Base-by-base conservation (phyloP, 306 rosid species). In the Aeschynomene evenia region DNA sequence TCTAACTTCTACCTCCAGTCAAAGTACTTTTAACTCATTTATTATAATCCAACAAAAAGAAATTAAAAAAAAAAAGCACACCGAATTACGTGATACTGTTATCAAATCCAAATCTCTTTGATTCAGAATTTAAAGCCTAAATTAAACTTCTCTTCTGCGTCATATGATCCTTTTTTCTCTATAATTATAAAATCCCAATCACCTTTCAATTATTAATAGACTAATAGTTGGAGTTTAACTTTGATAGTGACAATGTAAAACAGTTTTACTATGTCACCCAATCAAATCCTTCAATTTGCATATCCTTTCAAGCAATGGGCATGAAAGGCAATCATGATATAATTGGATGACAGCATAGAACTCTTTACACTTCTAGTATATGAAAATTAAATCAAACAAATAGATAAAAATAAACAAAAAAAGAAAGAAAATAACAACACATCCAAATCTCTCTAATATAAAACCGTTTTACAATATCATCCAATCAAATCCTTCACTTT, bases 381-480 rank as follows among this genome's bases (percentile, higher is more conserved):
- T n/a, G n/a, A n/a, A n/a, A n/a, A n/a, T n/a, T 28, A 28, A 28
- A 4, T 28, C 5, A 4, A 28, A 31, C 1, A 34, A 34, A 34
- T 6, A 34, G 11, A 34, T n/a, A n/a, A 50, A n/a, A 9, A 36
- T 19, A 1, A 31, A 39, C 26, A 5, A 42, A 55, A n/a, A 52
- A n/a, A n/a, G n/a, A n/a, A n/a, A n/a, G n/a, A 5, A 34, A 9
- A 6, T 13, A 29, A 14, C 1, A 66, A 31, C 21, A 94, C 96
- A 97, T 76, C 96, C 99, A 56, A 85, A 91, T 79, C 97, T 84
- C 63, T 89, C 82, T 14, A n/a, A n/a, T n/a, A 1, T 28, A 28
- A 28, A 28, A 28, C 0, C 3, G 6, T 28, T 28, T 28, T 28
- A 28, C 31, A 0, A 28, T 4, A 28, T 28, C 3, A 28, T 28